Base-by-base conservation (phyloP, 179 eudicot genomes). In the Sideroxylon spinosum region DNA sequence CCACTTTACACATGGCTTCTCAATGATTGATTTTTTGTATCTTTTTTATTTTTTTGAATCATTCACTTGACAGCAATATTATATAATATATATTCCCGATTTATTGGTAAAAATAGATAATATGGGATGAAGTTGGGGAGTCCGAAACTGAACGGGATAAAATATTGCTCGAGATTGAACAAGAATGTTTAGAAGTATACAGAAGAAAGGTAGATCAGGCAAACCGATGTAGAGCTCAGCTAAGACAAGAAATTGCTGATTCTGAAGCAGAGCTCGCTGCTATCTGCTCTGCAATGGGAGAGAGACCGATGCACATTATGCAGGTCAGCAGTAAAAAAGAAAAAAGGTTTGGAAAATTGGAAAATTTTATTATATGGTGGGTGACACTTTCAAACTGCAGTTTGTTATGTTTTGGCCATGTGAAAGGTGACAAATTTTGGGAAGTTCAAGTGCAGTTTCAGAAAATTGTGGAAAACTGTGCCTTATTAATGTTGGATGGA, bases 91-190 rank as follows among this genome's bases (percentile, higher is more conserved):
- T 26, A 7, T 16, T 26, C 32, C 25, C 69, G 48, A 2, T 72
- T 71, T 61, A 22, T 23, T 63, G 62, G 68, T 64, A 23, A 20
- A 37, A 37, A 37, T 76, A 95, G 99, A 83, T 90, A 75, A 93
- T 95, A 83, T 95, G 99, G 99, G 94, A 93, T 85, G 98, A 95
- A 81, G 92, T 95, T 61, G 99, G 99, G 22, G 99, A 95, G 82
- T 77, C 90, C 50, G 97, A 93, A 83, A 59, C 74, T 37, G 95
- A 90, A 23, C 92, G 93, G 85, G 96, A 95, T 72, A 92, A 79
- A 80, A 90, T 90, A 88, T 78, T 95, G 82, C 84, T 87, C 60
- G 99, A 95, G 82, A 90, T 95, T 79, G 97, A 95, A 82, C 90
- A 81, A 75, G 97, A 91, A 79, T 95, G 99, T 79, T 79, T 94